Conservation (phyloP, 768 basidiomycete genomes). For the Cystobasidium onofrii region DNA sequence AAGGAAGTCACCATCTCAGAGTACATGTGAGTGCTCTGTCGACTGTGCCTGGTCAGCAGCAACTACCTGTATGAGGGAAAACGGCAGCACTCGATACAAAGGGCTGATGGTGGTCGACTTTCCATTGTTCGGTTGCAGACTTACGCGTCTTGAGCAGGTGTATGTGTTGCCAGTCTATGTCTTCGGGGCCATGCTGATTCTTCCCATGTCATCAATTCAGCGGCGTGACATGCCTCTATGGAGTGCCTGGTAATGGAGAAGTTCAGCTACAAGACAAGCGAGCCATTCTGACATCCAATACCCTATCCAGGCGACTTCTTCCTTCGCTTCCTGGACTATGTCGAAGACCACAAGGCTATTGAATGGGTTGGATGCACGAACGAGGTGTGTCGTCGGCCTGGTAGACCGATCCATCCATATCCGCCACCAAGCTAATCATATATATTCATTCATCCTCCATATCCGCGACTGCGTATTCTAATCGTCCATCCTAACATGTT, state of each 20-base stretch:
- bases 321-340: slow-evolving; percentile 32
- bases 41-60: not conserved
- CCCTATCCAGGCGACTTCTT: slow-evolving; percentile 27
- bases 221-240: slow-evolving; percentile 14
- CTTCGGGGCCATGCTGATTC: too few species aligned
- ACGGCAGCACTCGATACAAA: not conserved
- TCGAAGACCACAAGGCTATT: slow-evolving; percentile 28
- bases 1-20: slow-evolving; percentile 20
- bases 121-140: not conserved
- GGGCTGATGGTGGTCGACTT: not conserved
- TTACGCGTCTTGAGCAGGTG: slow-evolving; percentile 28
- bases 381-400: slow-evolving; percentile 19
- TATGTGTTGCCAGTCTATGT: not conserved
- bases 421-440: not conserved
- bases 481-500: too few species aligned
- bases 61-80: too few species aligned
- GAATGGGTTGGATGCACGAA: slow-evolving; percentile 27
- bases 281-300: not conserved
- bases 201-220: not conserved
- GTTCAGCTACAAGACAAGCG: not conserved
- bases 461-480: too few species aligned
- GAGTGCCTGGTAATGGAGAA: not conserved
- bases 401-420: too few species aligned
- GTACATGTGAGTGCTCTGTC: slow-evolving; percentile 11
- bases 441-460: too few species aligned